Evolutionary conservation across 2,329 filamentous ascomycete species (phyloP), one percentile per base, ranked within the genome.

Genomic region (Colletotrichum phormii): DNA sequence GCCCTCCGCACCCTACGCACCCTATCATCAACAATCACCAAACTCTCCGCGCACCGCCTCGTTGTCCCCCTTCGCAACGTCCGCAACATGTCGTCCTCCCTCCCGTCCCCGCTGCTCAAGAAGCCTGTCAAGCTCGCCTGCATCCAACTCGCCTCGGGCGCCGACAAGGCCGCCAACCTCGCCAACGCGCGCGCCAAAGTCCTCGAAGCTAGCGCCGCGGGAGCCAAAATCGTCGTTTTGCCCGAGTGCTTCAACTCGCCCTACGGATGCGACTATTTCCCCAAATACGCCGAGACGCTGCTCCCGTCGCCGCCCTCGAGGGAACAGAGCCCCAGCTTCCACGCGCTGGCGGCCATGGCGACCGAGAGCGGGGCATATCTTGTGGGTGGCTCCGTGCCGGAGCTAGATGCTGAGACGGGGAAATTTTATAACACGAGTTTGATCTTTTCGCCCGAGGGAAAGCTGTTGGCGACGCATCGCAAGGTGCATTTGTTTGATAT

Each of bases 191-290:
- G 94, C 70, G 87, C 88, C 55, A 95, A 97, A 81, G 95, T 98
- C 71, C 89, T 95, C 75, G 92, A 95, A 81, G 96, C 97, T 5
- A 92, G 95, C 29, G 82, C 86, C 31, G 86, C 86, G 4, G 96
- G 96, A 76, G 95, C 96, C 73, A 91, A 93, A 70, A 91, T 99
- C 72, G 92, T 98, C 76, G 95, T 98, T 42, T 90, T 99, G 22
- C 97, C 97, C 46, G 97, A 99, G 86, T 99, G 97, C 88, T 99
- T 99, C 91, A 99, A 99, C 87, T 97, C 94, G 54, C 97, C 97
- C 9, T 99, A 99, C 84, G 97, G 97, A 76, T 95, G 92, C 76
- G 83, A 95, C 79, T 95, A 92, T 87, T 99, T 99, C 84, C 93
- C 95, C 66, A 90, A 92, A 74, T 98, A 98, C 82, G 95, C 97